phyloP scores from a whole-genome alignment of 2,329 filamentous ascomycete species.

The Hymenoscyphus repandus region DNA sequence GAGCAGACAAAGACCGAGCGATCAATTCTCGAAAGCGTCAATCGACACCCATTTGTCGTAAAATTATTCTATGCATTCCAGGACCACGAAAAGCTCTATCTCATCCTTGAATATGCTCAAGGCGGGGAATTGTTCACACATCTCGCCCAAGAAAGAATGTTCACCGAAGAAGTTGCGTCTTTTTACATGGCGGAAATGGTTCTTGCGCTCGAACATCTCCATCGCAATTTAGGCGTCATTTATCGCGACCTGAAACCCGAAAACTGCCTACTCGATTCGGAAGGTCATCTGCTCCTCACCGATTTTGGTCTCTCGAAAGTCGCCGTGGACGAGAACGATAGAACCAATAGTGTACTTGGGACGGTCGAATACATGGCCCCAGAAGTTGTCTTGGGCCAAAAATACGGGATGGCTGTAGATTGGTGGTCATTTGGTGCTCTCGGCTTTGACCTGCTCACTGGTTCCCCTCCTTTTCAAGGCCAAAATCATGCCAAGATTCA shows the following conservation, averaged over 20 bases:
- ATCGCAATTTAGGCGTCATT: constrained; percentile 86
- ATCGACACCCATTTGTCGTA: constrained; percentile 94
- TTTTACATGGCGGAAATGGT: constrained; percentile 99
- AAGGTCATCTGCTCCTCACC: constrained; percentile 89
- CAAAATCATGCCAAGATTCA: constrained; percentile 93
- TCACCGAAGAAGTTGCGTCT: constrained; percentile 78
- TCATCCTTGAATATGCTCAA: constrained; percentile 96
- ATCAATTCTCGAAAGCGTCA: constrained; percentile 90
- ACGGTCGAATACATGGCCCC: constrained; percentile 99
- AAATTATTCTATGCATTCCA: constrained; percentile 98
- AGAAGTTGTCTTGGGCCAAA: constrained; percentile 80
- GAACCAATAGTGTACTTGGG: constrained; percentile 86
- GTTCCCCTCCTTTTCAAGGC: constrained; percentile 83
- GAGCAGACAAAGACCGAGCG: constrained; percentile 98
- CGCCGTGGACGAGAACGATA: constrained; percentile 61
- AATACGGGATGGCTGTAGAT: constrained; percentile 92
- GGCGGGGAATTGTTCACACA: constrained; percentile 97
- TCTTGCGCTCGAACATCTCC: constrained; percentile 86
- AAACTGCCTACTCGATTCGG: constrained; percentile 87
- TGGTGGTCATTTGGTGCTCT: constrained; percentile 98
- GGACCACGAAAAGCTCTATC: constrained; percentile 93
- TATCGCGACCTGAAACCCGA: constrained; percentile 98
- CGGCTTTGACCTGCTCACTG: constrained; percentile 87
- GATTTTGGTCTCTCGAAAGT: constrained; percentile 98
- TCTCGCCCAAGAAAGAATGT: constrained; percentile 90